A percentile compares a stretch with the other conserved stretches of the same genome.
These are phyloP conservation scores for Fusarium sp. DNA, from an alignment of 2,329 filamentous ascomycete species.

Conservation along the genomic window DNA sequence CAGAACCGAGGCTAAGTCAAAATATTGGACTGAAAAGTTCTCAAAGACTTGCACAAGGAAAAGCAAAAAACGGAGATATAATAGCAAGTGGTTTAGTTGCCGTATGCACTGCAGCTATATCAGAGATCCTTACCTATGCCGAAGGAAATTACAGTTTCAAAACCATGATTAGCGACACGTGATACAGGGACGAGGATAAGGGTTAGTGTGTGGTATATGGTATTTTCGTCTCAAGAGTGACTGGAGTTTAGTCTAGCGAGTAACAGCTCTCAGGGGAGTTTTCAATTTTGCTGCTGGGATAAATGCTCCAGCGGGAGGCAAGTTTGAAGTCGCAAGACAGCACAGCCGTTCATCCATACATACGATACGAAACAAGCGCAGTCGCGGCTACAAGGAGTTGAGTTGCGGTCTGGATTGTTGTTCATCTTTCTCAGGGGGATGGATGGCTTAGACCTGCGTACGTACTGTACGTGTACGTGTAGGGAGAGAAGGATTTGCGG, in stretches of 20 bases:
- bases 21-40: not conserved
- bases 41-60: not conserved
- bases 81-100: conserved; percentile 1
- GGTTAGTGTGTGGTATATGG: not conserved
- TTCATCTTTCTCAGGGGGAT: conserved; percentile 8
- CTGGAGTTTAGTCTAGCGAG: conserved; percentile 19
- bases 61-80: not conserved
- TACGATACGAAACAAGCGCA: conserved; percentile 42
- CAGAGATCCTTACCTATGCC: conserved; percentile 23
- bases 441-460: not conserved
- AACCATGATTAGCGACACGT: conserved; percentile 19
- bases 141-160: conserved; percentile 16
- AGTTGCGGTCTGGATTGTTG: not conserved
- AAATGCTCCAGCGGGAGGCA: conserved; percentile 4
- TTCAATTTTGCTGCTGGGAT: conserved; percentile 10
- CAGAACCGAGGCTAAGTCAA: not conserved
- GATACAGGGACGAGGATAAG: conserved; percentile 11
- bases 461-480: too few species aligned
- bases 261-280: not conserved
- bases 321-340: not conserved
- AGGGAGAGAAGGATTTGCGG: conserved; percentile 24
- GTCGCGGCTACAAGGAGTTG: conserved; percentile 19
- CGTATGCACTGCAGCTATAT: conserved; percentile 6
- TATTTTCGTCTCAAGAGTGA: conserved; percentile 19
- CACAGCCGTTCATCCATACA: not conserved